Evolutionary conservation across 371 early-diverging fungal species (phyloP), one percentile per base, ranked within the genome.

Genomic region (Haplosporangium sp.): DNA sequence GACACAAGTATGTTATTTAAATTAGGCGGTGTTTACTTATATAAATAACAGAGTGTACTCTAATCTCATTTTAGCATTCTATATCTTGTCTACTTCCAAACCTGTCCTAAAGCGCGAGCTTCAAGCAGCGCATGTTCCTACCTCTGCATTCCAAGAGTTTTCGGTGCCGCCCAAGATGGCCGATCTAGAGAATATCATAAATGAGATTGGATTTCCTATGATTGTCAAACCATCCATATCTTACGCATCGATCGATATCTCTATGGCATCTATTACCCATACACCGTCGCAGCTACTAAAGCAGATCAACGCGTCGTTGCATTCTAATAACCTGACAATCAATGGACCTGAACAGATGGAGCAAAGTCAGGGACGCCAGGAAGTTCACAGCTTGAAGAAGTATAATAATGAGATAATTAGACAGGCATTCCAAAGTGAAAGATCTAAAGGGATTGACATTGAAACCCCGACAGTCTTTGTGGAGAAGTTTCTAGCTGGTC

Each of bases 181-280:
- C 10, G 76, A 76, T 40, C 60, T 77, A 11, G 65, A 72, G n/a
- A 40, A 68, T 35, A 72, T 77, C 17, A 69, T 72, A 20, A 42
- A 37, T 5, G 63, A 56, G 4, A 72, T 84, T n/a, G 83, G 82
- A 0, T 87, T 78, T 58, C 87, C 87, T 3, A 63, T 87, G 66
- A 81, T 87, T 34, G 78, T 87, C 45, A 84, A 84, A 60, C 87
- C 87, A 4, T 77, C 84, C 34, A 77, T 88, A 34, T 85, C 85
- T 0, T 88, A 88, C 39, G 88, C 88, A 3, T 81, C 82, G 35
- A 65, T 87, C 47, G 65, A 67, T 55, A 87, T 88, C 69, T 72
- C 82, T 8, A 67, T 82, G 57, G 15, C 57, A 7, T 85, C 85
- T 9, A 76, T 87, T 19, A 84, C 86, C 17, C 72, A 75, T 15